Evolutionary conservation across 2,329 filamentous ascomycete species (phyloP), one percentile per base, ranked within the genome.

Genomic region (Proliferodiscus dingleyae): DNA sequence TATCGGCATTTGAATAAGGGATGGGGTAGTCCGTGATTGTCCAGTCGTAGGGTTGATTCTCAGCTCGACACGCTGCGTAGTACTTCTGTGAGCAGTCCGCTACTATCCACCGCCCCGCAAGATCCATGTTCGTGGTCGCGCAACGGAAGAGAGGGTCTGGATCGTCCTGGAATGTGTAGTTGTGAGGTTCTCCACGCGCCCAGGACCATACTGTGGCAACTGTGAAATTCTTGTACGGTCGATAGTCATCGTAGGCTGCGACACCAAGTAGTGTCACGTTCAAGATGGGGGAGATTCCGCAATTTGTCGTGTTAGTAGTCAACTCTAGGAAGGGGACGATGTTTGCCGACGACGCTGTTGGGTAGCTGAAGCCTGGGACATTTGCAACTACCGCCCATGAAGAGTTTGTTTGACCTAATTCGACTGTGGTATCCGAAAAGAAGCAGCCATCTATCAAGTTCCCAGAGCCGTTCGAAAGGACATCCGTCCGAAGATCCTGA

Each of bases 131-230:
- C 2, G 52, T 26, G 5, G 74, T 67, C 10, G 80, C 78, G 59
- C 82, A 86, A 43, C 78, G 75, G 41, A 71, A 66, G 24, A 64
- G 61, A 2, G 59, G 59, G 10, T 59, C 47, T 24, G 65, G 56
- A 7, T 61, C 52, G 15, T 55, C 49, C 6, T 56, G 56, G 8
- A 58, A 52, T 3, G 69, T 69, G 28, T 62, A 64, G 47, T 77
- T 78, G 24, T 62, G 57, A 1, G 81, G 81, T 60, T 85, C 70
- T 9, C 70, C 69, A 0, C 68, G 61, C 2, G 71, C 74, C 79
- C 80, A 85, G 16, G 77, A 73, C 79, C 81, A 85, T 8, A 78
- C 67, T 0, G 73, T 67, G 10, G 56, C 45, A 36, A 71, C 64
- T 1, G 72, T 71, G 48, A 75, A 72, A 39, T 69, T 68, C 47